Percentiles rank a stretch among this genome's conserved stretches.
These are phyloP conservation scores for Zancudomyces culisetae DNA, from an alignment of 371 early-diverging fungal species.

Conservation along the genomic window DNA sequence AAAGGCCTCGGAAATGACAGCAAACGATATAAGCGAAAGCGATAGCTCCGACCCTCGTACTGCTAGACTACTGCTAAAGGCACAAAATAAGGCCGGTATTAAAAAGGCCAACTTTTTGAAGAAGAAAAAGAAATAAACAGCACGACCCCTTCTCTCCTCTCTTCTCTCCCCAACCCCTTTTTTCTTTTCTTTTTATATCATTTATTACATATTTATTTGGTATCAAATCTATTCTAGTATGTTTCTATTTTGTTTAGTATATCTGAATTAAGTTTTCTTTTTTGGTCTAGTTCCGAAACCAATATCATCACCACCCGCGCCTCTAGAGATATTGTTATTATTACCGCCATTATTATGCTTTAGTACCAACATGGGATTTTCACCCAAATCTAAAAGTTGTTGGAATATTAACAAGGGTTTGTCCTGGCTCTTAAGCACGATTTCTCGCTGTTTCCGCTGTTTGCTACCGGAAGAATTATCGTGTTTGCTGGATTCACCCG, in stretches of 20 bases:
- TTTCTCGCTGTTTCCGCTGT: constrained; percentile 42
- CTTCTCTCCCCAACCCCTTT: background rate
- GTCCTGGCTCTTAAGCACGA: constrained; percentile 62
- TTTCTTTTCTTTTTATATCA: background rate
- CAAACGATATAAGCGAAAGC: too few species aligned
- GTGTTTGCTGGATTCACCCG: too few species aligned
- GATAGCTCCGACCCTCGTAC: too few species aligned
- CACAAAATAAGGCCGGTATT: constrained; percentile 41
- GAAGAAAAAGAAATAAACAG: constrained; percentile 40
- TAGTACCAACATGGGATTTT: constrained; percentile 53
- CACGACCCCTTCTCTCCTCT: background rate
- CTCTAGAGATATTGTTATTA: too few species aligned
- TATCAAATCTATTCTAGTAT: background rate
- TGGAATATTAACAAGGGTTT: constrained; percentile 58
- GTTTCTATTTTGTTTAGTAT: background rate
- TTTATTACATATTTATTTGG: background rate
- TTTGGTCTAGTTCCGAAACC: background rate
- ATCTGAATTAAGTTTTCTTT: background rate
- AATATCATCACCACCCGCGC: too few species aligned
- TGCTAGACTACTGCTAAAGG: constrained; percentile 43
- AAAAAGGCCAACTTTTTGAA: constrained; percentile 58
- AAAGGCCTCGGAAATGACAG: constrained; percentile 26
- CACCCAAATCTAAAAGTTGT: constrained; percentile 53
- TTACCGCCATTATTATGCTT: too few species aligned
- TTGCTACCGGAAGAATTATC: too few species aligned